Conservation (phyloP, 2,329 filamentous ascomycete genomes). For the Colletotrichum incanum region DNA sequence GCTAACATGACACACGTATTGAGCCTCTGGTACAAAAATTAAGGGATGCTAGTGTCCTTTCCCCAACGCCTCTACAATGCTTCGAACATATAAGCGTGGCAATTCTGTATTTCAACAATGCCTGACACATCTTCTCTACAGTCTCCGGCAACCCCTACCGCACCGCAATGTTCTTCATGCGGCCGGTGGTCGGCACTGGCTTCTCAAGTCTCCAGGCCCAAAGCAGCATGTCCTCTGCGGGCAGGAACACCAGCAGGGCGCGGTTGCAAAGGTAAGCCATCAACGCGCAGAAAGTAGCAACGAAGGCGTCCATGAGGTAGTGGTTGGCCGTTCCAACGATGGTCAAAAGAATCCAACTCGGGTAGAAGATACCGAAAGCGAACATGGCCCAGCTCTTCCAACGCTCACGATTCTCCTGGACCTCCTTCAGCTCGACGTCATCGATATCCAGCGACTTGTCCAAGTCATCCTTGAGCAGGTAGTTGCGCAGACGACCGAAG, state of each 20-base stretch:
- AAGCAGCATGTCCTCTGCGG: constrained; percentile 76
- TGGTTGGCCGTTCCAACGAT: constrained; percentile 76
- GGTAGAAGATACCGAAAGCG: constrained; percentile 65
- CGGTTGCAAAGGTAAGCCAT: constrained; percentile 70
- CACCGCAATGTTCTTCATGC: constrained; percentile 45
- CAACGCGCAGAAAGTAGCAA: constrained; percentile 73
- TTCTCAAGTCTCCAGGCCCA: constrained; percentile 76
- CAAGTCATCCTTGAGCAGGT: constrained; percentile 36
- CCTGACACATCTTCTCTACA: constrained; percentile 2
- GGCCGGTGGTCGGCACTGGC: constrained; percentile 67
- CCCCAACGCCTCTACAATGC: constrained; percentile 39
- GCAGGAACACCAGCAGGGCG: constrained; percentile 71
- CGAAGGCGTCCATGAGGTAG: constrained; percentile 77
- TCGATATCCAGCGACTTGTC: constrained; percentile 42
- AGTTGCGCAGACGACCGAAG: constrained; percentile 45
- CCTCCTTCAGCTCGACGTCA: constrained; percentile 43
- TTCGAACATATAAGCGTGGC: constrained; percentile 16
- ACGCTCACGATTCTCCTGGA: constrained; percentile 47
- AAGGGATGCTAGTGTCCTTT: constrained; percentile 17
- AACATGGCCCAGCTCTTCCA: constrained; percentile 50
- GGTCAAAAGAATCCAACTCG: constrained; percentile 66
- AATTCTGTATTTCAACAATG: constrained; percentile 13
- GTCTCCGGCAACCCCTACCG: constrained; percentile 10
- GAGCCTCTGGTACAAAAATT: constrained; percentile 8
- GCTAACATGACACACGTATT: constrained; percentile 15